These are phyloP conservation scores for Backusella parvicylindrica DNA, from an alignment of 192 early-diverging fungal species.

Conservation along the genomic window DNA sequence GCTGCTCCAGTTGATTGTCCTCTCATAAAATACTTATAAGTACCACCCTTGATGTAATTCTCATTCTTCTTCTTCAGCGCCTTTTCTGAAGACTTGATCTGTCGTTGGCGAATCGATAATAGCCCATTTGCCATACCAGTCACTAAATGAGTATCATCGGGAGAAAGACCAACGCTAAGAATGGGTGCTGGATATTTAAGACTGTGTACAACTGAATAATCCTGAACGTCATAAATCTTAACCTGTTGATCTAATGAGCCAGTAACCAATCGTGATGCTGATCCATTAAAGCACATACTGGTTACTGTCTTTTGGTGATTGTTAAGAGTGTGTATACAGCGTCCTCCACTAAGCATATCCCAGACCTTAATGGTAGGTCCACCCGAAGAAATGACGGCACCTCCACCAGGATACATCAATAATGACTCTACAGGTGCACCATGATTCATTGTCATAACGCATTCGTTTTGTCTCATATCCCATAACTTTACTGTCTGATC, in stretches of 20 bases:
- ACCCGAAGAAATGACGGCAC: conserved; percentile 74
- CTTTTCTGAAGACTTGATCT: conserved; percentile 73
- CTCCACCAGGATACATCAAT: conserved; percentile 78
- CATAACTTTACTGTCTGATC: conserved; percentile 93
- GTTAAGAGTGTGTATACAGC: conserved; percentile 67
- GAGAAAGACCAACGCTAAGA: conserved; percentile 84
- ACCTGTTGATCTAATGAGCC: conserved; percentile 96
- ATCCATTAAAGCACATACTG: conserved; percentile 78
- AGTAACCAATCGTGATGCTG: conserved; percentile 71
- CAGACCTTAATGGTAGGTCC: conserved; percentile 83
- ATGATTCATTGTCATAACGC: conserved; percentile 76
- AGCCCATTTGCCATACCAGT: conserved; percentile 92
- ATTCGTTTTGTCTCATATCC: conserved; percentile 77
- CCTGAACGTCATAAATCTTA: conserved; percentile 87
- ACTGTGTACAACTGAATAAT: conserved; percentile 85
- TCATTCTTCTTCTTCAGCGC: conserved; percentile 41
- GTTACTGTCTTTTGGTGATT: conserved; percentile 99
- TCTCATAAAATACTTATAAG: conserved; percentile 70
- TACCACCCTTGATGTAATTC: conserved; percentile 49
- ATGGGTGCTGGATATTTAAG: conserved; percentile 90
- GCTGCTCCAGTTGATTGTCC: conserved; percentile 50
- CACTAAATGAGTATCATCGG: conserved; percentile 83
- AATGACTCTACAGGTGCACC: conserved; percentile 88
- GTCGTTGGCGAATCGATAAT: conserved; percentile 81
- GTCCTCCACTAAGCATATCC: conserved; percentile 83